These are phyloP conservation scores for Aspergillus costaricaensis DNA, from an alignment of 2,329 filamentous ascomycete genomes.

Conservation along the genomic window DNA sequence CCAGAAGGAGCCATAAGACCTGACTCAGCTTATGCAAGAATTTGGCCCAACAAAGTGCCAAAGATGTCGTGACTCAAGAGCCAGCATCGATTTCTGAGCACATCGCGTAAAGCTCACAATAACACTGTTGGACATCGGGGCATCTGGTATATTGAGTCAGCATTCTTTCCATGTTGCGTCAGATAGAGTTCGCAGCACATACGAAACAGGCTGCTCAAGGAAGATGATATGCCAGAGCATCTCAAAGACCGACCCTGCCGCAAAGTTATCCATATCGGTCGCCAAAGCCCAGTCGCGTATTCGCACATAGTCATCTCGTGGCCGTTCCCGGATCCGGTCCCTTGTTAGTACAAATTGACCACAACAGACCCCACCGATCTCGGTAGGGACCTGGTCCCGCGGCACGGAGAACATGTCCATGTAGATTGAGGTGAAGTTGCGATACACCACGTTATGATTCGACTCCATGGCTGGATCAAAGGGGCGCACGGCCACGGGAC, in stretches of 20 bases:
- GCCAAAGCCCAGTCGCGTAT: conserved; percentile 24
- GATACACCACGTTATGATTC: conserved; percentile 23
- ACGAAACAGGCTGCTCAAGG: conserved; percentile 19
- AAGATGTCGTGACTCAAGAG: not conserved
- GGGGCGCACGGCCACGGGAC: conserved; percentile 36
- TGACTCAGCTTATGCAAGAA: too few species aligned
- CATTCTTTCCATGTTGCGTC: not conserved
- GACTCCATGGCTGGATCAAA: conserved; percentile 27
- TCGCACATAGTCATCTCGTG: conserved; percentile 22
- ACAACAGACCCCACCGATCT: conserved; percentile 22
- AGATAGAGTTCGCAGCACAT: conserved; percentile 15
- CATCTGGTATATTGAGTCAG: conserved; percentile 9
- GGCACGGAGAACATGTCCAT: conserved; percentile 16
- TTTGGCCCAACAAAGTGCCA: too few species aligned
- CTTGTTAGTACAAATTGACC: conserved; percentile 29
- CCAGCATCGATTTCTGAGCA: conserved; percentile 3
- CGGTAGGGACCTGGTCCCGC: conserved; percentile 7
- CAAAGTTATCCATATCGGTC: conserved; percentile 17
- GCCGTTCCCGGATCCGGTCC: conserved; percentile 21
- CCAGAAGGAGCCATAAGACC: too few species aligned
- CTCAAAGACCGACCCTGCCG: conserved; percentile 26
- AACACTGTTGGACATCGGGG: conserved; percentile 13
- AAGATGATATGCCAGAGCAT: conserved; percentile 30
- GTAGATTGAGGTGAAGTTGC: conserved; percentile 21
- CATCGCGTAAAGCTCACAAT: conserved; percentile 33